Evolutionary conservation across 2,329 filamentous ascomycete species (phyloP).

Genomic region (Fusarium keratoplasticum): DNA sequence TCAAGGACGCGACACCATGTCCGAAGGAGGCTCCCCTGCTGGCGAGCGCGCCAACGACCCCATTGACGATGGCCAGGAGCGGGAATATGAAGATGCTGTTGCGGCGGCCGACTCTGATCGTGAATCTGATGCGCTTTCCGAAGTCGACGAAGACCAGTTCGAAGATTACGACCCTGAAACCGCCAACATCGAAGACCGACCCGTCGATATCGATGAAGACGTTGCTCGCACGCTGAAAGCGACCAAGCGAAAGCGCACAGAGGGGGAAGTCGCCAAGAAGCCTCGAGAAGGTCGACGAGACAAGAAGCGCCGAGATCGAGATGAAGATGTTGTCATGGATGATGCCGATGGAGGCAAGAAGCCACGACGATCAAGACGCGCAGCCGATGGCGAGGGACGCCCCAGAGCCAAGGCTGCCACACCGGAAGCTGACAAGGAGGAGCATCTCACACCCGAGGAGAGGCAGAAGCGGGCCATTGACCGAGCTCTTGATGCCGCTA

Average conservation of each 20-base stretch:
- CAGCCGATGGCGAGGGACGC: conserved; percentile 57
- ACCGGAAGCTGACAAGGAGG: conserved; percentile 77
- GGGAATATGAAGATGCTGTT: conserved; percentile 44
- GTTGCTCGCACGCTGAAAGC: conserved; percentile 73
- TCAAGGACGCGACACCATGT: conserved; percentile 51
- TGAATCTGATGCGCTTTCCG: conserved; percentile 71
- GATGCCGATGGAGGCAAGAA: conserved; percentile 60
- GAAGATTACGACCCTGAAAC: conserved; percentile 75
- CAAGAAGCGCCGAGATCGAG: conserved; percentile 68
- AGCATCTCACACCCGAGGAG: conserved; percentile 85
- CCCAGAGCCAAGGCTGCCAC: conserved; percentile 57
- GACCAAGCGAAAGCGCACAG: conserved; percentile 73
- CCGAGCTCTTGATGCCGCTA: conserved; percentile 85
- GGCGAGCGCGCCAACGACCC: conserved; percentile 52
- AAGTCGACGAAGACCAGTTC: conserved; percentile 77
- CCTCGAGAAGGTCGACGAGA: conserved; percentile 79
- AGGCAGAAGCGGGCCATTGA: conserved; percentile 86
- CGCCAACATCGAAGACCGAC: conserved; percentile 71
- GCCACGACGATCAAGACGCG: conserved; percentile 61
- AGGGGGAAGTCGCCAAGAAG: conserved; percentile 75
- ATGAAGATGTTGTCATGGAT: conserved; percentile 61
- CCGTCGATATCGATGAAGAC: conserved; percentile 76
- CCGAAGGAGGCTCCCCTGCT: conserved; percentile 58
- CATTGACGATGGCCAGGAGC: conserved; percentile 56
- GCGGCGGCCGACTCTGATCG: conserved; percentile 61